phyloP scores from a whole-genome alignment of 2,329 filamentous ascomycete species.

The Nigrospora sphaerica region DNA sequence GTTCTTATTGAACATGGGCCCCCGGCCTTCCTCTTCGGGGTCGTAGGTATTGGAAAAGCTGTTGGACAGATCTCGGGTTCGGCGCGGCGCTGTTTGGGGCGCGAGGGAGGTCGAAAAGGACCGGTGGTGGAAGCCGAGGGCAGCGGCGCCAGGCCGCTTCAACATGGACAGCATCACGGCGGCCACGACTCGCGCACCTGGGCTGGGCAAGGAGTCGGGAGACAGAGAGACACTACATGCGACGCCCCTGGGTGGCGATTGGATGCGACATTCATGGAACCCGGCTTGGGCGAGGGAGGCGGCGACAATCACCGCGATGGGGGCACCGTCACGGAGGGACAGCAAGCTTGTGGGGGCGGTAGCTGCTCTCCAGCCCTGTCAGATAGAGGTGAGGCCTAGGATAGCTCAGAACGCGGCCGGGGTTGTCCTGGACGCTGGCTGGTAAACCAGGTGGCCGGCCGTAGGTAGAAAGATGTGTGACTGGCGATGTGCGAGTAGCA shows the following conservation, averaged over 20 bases:
- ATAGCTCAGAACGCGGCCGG: too few species aligned
- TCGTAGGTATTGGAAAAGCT: slow-evolving; percentile 56
- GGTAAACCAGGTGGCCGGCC: too few species aligned
- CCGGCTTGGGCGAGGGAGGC: too few species aligned
- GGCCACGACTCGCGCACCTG: background rate
- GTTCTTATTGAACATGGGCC: slow-evolving; percentile 52
- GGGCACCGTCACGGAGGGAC: too few species aligned
- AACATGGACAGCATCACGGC: slow-evolving; percentile 15
- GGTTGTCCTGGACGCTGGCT: too few species aligned
- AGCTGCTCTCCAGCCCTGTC: too few species aligned
- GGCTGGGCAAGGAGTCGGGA: background rate
- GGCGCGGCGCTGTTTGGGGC: slow-evolving; percentile 24
- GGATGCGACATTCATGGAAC: too few species aligned
- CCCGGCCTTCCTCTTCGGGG: slow-evolving; percentile 44
- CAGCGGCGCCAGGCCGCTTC: slow-evolving; percentile 11
- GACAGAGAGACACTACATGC: background rate
- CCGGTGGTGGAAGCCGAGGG: slow-evolving; percentile 4
- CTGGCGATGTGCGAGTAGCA: too few species aligned
- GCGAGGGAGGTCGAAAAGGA: slow-evolving; percentile 21
- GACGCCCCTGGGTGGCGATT: background rate
- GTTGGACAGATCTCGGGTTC: slow-evolving; percentile 44
- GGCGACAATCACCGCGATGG: too few species aligned
- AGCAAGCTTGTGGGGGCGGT: too few species aligned
- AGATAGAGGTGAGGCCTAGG: too few species aligned
- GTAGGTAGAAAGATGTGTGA: too few species aligned